phyloP scores from a whole-genome alignment of 2,329 filamentous ascomycete species.

The Aspergillus sp. region DNA sequence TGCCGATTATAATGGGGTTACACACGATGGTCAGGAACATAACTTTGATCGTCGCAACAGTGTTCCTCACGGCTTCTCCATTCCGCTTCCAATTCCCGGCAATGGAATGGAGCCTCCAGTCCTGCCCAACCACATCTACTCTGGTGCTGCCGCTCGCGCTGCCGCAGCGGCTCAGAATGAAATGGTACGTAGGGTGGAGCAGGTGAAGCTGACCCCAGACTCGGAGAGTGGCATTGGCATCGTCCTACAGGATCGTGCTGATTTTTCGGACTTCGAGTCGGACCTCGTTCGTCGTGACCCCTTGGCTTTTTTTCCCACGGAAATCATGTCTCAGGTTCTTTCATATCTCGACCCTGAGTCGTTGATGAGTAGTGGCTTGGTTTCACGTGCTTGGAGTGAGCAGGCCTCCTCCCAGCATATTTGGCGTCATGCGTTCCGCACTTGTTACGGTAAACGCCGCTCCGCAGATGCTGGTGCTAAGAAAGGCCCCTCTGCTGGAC shows the following conservation, averaged over 20 bases:
- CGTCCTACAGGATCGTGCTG: constrained; percentile 39
- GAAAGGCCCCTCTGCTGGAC: constrained; percentile 53
- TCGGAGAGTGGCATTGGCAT: constrained; percentile 53
- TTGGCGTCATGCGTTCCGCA: constrained; percentile 63
- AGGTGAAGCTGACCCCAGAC: constrained; percentile 37
- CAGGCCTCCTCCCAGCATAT: constrained; percentile 58
- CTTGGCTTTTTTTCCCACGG: constrained; percentile 55
- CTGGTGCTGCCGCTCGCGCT: constrained; percentile 48
- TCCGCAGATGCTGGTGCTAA: constrained; percentile 36
- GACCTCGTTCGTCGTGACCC: constrained; percentile 52
- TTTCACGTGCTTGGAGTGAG: constrained; percentile 58
- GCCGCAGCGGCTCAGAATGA: constrained; percentile 53
- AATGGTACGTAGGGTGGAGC: constrained; percentile 34
- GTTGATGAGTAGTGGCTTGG: constrained; percentile 55
- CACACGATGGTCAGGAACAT: constrained; percentile 21
- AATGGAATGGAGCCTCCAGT: constrained; percentile 40
- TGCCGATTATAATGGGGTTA: constrained; percentile 14
- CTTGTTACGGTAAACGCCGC: constrained; percentile 50
- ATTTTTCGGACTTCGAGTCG: constrained; percentile 34
- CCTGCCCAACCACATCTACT: constrained; percentile 39
- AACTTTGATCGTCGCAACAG: constrained; percentile 38
- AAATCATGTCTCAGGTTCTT: constrained; percentile 60
- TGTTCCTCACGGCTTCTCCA: constrained; percentile 35
- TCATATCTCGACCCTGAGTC: constrained; percentile 60
- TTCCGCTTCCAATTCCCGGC: constrained; percentile 36